Conservation (phyloP, 2,329 filamentous ascomycete genomes). For the Phialocephala sp. region DNA sequence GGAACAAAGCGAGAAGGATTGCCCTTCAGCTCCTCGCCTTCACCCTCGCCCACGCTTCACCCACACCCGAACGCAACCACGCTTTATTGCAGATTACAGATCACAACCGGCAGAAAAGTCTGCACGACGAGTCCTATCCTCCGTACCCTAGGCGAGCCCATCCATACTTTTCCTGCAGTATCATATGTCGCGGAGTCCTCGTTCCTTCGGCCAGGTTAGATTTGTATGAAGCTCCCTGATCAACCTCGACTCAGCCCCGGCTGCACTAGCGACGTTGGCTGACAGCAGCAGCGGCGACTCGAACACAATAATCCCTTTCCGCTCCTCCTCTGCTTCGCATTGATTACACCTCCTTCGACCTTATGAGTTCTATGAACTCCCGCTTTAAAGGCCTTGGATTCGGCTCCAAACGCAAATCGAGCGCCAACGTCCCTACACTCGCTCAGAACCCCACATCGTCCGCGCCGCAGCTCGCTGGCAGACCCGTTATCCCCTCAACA, state of each 20-base stretch:
- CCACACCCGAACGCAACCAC: constrained; percentile 4
- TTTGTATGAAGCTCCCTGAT: constrained; percentile 9
- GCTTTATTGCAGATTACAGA: constrained; percentile 10
- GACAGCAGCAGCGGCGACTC: constrained; percentile 19
- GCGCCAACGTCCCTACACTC: constrained; percentile 58
- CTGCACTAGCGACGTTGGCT: constrained; percentile 23
- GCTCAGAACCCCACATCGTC: constrained; percentile 41
- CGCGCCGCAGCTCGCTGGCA: constrained; percentile 36
- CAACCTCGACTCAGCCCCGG: constrained; percentile 18
- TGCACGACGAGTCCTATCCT: background rate
- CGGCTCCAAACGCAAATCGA: constrained; percentile 76
- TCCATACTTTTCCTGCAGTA: constrained; percentile 15
- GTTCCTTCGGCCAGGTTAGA: background rate
- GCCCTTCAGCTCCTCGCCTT: constrained; percentile 1
- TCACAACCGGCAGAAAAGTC: background rate
- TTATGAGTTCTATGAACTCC: constrained; percentile 81
- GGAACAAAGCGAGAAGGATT: constrained; percentile 25
- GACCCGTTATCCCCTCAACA: constrained; percentile 43
- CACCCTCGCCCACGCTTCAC: background rate
- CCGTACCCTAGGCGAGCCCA: background rate
- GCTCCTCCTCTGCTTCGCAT: constrained; percentile 44
- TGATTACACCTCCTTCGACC: constrained; percentile 40
- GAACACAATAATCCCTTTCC: constrained; percentile 26
- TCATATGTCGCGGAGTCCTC: background rate
- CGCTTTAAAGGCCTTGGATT: constrained; percentile 81